Base-by-base conservation (phyloP, 768 basidiomycete species). In the Lyophyllum shimeji region DNA sequence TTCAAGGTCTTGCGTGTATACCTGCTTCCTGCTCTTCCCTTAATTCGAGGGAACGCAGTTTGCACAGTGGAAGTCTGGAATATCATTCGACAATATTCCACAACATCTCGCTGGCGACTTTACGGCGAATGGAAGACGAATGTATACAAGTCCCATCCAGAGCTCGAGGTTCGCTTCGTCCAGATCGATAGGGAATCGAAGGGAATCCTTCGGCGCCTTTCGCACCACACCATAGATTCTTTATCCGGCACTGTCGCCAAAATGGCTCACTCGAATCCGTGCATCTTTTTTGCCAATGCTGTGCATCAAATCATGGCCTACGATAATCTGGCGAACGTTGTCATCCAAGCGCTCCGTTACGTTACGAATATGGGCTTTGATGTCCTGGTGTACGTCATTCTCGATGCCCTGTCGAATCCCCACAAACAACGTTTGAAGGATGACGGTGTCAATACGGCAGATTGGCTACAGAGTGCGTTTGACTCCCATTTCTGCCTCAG, bases 251-350 rank as follows among this genome's bases (percentile, higher is more conserved):
- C 88, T 2, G 85, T 98, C 23, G 95, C 93, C 12, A 98, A 98
- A 71, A 74, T 96, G 52, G 93, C 93, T 13, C 95, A 98, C 69
- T 89, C 91, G 17, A 97, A 98, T 66, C 97, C 97, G 4, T 89
- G 86, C 62, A 87, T 95, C 48, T 84, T 98, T 63, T 98, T 98
- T 76, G 68, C 82, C 21, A 90, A 91, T 58, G 93, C 90, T 0
- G 86, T 99, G 46, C 87, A 88, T 61, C 97, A 98, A 71, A 90
- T 98, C 55, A 93, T 94, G 88, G 87, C 92, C 13, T 99, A 99
- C 65, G 92, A 96, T 67, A 99, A 98, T 70, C 73, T 97, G 51
- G 93, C 92, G 9, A 82, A 81, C 40, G 92, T 95, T 20, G 89
- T 98, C 42, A 89, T 98, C 23, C 93, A 94, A 62, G 90, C 90